Evolutionary conservation across 129 eudicot species (phyloP).

Genomic region (Flaveria bidentis): DNA sequence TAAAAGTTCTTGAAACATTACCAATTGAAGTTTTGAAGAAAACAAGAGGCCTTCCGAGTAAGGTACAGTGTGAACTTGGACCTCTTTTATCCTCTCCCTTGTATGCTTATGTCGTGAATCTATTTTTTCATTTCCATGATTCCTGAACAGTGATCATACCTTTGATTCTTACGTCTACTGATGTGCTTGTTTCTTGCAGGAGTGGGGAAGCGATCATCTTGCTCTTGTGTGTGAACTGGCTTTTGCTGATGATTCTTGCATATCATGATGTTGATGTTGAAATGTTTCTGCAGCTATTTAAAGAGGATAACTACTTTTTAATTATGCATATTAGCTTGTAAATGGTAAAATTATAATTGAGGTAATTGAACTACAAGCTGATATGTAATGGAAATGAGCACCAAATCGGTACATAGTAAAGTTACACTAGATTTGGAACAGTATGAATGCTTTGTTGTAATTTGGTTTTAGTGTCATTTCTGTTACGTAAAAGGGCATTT

Average conservation of each 20-base stretch:
- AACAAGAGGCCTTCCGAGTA: conserved; percentile 75
- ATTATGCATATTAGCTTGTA: no score
- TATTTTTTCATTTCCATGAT: not conserved
- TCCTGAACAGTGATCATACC: not conserved
- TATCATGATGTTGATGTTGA: conserved; percentile 15
- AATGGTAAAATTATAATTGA: no score
- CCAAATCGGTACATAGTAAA: not conserved
- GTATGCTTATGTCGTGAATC: not conserved
- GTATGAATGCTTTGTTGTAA: not conserved
- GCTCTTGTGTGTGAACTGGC: conserved; percentile 94
- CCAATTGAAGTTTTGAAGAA: conserved; percentile 52
- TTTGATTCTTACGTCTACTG: not conserved
- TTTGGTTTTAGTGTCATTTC: not conserved
- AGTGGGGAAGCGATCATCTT: conserved; percentile 94
- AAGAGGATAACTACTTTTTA: no score
- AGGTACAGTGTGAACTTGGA: conserved; percentile 42
- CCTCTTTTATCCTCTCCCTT: not conserved
- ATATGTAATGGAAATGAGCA: not conserved
- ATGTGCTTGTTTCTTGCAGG: conserved; percentile 42
- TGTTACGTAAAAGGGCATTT: not conserved
- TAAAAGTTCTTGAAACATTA: conserved; percentile 81
- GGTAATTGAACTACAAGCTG: not conserved
- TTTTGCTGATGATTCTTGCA: conserved; percentile 40
- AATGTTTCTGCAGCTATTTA: not conserved
- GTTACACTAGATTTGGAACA: not conserved